A percentile compares a stretch with the other conserved stretches of the same genome.
Evolutionary conservation across 192 early-diverging fungal species (phyloP).

Genomic region (Linnemannia exigua): DNA sequence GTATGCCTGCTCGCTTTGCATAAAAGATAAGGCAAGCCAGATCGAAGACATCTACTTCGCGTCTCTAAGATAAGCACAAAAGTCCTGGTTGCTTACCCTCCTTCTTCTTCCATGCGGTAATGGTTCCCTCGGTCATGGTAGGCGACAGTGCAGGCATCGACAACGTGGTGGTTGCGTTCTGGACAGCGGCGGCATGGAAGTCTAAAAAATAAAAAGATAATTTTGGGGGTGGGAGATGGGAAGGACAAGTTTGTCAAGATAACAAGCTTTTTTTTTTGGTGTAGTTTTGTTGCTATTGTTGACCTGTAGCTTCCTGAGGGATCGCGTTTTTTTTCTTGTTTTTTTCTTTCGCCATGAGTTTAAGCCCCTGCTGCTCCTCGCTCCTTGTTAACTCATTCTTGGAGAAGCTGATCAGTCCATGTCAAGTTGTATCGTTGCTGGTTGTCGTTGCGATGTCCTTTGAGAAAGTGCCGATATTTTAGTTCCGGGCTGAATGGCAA

Average conservation of each 20-base stretch:
- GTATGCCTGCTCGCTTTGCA: not conserved
- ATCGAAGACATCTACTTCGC: not conserved
- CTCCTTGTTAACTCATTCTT: not conserved
- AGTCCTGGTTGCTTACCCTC: conserved; percentile 58
- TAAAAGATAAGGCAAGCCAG: not conserved
- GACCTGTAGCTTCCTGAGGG: not conserved
- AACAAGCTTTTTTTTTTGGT: not conserved
- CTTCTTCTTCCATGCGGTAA: conserved; percentile 94
- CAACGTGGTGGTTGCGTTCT: conserved; percentile 67
- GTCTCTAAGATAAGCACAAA: not conserved
- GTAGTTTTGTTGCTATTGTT: not conserved
- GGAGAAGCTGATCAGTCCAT: not conserved
- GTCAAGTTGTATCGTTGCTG: not conserved
- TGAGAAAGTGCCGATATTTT: conserved; percentile 1
- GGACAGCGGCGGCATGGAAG: conserved; percentile 64
- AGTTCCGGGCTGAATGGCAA: not conserved
- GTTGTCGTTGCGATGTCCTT: not conserved
- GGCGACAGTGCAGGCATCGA: conserved; percentile 96
- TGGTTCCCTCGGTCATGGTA: conserved; percentile 97
- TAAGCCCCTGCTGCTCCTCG: too few species aligned
- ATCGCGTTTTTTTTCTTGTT: conserved; percentile 3
- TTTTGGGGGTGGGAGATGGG: not conserved
- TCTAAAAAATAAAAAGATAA: conserved; percentile 45
- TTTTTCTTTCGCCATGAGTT: not conserved
- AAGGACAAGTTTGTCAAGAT: conserved; percentile 15